Evolutionary conservation across 257 asterid species (phyloP).

Genomic region (Thymus mandschuricus): DNA sequence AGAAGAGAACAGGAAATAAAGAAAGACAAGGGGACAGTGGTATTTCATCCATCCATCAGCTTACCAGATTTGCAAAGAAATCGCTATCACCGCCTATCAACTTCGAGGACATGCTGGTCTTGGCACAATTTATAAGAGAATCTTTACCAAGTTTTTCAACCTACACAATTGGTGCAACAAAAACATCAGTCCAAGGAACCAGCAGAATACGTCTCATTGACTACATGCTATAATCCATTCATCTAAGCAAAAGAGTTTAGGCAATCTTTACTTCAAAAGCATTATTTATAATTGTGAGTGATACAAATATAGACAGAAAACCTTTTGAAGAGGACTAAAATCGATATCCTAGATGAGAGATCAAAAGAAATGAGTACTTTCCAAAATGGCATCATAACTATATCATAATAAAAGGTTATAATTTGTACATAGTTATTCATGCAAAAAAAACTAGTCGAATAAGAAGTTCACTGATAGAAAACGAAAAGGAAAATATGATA

Average conservation of each 20-base stretch:
- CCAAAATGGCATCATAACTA: background rate
- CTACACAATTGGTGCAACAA: slow-evolving; percentile 41
- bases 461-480: background rate
- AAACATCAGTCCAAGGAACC: slow-evolving; percentile 27
- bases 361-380: background rate
- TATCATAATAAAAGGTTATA: background rate
- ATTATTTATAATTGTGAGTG: background rate
- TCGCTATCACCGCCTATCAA: slow-evolving; percentile 82
- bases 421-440: background rate
- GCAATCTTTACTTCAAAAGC: background rate
- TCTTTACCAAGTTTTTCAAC: slow-evolving; percentile 97
- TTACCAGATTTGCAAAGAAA: slow-evolving; percentile 87
- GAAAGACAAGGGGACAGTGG: background rate
- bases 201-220: slow-evolving; percentile 9
- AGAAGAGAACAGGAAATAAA: background rate
- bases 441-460: background rate
- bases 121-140: slow-evolving; percentile 85
- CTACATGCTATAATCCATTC: slow-evolving; percentile 5
- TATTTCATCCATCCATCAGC: slow-evolving; percentile 28
- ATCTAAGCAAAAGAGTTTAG: background rate
- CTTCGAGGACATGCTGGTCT: slow-evolving; percentile 99
- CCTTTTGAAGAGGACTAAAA: background rate
- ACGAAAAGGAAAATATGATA: background rate
- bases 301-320: background rate
- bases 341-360: background rate